These are phyloP conservation scores for Penicillium pulvis DNA, from an alignment of 495 filamentous ascomycete species.

Conservation along the genomic window DNA sequence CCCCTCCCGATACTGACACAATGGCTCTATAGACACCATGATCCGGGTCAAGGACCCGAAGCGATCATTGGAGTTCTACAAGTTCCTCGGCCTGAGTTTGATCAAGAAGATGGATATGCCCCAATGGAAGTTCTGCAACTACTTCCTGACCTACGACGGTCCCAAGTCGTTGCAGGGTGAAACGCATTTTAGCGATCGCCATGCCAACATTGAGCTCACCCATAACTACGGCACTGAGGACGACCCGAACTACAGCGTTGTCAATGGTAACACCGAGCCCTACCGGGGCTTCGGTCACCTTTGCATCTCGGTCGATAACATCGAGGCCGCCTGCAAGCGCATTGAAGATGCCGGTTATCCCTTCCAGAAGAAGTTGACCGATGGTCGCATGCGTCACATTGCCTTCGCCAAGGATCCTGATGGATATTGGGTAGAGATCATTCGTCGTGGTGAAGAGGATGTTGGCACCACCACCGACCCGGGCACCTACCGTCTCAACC, in stretches of 20 bases:
- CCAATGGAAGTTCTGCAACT: constrained; percentile 85
- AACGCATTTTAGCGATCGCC: constrained; percentile 79
- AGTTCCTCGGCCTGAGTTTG: constrained; percentile 86
- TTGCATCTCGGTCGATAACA: constrained; percentile 84
- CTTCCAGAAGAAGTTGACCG: constrained; percentile 91
- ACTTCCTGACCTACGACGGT: constrained; percentile 61
- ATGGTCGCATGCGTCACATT: constrained; percentile 85
- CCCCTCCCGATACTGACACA: constrained; percentile 13
- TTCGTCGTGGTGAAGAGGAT: constrained; percentile 56
- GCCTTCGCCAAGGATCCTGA: constrained; percentile 94
- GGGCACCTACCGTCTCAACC: constrained; percentile 56
- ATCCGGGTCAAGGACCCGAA: constrained; percentile 93
- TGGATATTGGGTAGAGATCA: constrained; percentile 85
- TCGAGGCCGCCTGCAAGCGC: constrained; percentile 84
- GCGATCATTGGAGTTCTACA: constrained; percentile 88
- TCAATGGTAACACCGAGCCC: constrained; percentile 89
- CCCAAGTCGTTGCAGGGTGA: constrained; percentile 72
- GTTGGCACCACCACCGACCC: constrained; percentile 54
- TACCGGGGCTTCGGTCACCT: constrained; percentile 88
- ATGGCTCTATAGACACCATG: constrained; percentile 57
- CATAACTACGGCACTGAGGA: constrained; percentile 96
- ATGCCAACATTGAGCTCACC: constrained; percentile 89
- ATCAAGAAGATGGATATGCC: constrained; percentile 73
- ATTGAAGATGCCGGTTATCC: constrained; percentile 86
- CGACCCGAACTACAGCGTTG: constrained; percentile 78